Evolutionary conservation across 1,284 basidiomycete genomes (phyloP).

Genomic region (Coniophora puteana): DNA sequence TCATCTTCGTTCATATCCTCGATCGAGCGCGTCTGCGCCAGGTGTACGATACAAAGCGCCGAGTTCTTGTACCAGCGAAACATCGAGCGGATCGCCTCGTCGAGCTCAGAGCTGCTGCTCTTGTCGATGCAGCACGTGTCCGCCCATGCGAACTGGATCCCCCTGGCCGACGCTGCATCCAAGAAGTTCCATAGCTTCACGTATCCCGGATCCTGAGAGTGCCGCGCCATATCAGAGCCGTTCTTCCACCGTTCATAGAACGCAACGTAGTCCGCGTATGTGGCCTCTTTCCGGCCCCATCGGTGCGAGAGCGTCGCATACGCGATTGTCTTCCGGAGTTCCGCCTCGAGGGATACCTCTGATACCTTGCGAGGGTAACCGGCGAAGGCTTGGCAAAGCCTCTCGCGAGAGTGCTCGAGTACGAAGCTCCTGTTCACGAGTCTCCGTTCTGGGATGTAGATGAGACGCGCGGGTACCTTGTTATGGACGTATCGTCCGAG

Average conservation of each 20-base stretch:
- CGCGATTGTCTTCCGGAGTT: neutral
- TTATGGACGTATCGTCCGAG: no score
- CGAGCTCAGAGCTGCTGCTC: no score
- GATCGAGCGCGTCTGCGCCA: neutral
- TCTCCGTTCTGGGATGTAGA: neutral
- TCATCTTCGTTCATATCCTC: neutral
- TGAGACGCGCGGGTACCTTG: neutral
- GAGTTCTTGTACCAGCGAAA: neutral
- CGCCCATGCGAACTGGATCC: no score
- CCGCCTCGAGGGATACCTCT: neutral
- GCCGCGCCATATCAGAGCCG: no score
- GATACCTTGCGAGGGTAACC: neutral
- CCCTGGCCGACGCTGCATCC: neutral
- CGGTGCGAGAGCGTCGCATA: slow-evolving; percentile 1
- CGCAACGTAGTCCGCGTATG: neutral
- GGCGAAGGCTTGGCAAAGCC: no score
- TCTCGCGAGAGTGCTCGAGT: neutral
- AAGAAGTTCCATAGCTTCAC: neutral
- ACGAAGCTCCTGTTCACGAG: neutral
- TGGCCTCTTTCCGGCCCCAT: neutral
- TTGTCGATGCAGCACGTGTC: no score
- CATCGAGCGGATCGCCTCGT: neutral
- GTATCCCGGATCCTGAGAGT: no score
- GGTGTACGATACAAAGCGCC: neutral
- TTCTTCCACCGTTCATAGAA: neutral